Percentiles rank a stretch among this genome's conserved stretches.
Evolutionary conservation across 352 stramenopile species (phyloP).

Genomic region (Lagenidium giganteum): DNA sequence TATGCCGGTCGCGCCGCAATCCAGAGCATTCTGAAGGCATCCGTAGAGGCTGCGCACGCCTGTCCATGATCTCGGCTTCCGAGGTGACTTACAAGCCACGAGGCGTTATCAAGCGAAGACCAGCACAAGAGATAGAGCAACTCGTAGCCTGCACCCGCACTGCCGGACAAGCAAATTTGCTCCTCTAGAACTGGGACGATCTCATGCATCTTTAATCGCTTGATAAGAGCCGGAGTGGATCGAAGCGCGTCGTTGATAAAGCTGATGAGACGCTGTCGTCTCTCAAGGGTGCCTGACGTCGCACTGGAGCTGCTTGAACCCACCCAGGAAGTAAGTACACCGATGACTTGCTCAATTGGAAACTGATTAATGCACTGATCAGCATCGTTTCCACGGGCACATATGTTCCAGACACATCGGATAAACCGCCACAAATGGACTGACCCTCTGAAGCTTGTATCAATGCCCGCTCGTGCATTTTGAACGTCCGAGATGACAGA

Average conservation of each 20-base stretch:
- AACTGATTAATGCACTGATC: background rate
- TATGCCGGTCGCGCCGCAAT: constrained; percentile 1
- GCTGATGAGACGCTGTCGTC: constrained; percentile 5
- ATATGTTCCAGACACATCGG: constrained; percentile 5
- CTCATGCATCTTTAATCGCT: constrained; percentile 1
- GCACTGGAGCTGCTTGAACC: too few relatives aligned
- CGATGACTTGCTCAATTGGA: background rate
- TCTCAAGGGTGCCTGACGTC: background rate
- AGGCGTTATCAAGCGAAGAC: background rate
- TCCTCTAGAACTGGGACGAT: constrained; percentile 6
- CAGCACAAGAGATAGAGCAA: constrained; percentile 9
- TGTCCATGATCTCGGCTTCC: too few relatives aligned
- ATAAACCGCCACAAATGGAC: constrained; percentile 11
- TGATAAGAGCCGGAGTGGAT: background rate
- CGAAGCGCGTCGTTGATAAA: constrained; percentile 15
- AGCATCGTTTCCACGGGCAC: background rate
- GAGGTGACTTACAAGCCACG: background rate
- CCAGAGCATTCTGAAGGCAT: too few relatives aligned
- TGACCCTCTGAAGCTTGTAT: constrained; percentile 7
- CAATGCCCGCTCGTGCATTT: background rate
- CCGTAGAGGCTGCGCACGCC: too few relatives aligned
- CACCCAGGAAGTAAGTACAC: too few relatives aligned
- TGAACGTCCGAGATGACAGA: constrained; percentile 1
- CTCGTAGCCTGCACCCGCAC: constrained; percentile 5
- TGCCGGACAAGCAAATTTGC: background rate